phyloP scores from a whole-genome alignment of 176 grass and related monocot genomes.

The Bonia amplexicaulis region DNA sequence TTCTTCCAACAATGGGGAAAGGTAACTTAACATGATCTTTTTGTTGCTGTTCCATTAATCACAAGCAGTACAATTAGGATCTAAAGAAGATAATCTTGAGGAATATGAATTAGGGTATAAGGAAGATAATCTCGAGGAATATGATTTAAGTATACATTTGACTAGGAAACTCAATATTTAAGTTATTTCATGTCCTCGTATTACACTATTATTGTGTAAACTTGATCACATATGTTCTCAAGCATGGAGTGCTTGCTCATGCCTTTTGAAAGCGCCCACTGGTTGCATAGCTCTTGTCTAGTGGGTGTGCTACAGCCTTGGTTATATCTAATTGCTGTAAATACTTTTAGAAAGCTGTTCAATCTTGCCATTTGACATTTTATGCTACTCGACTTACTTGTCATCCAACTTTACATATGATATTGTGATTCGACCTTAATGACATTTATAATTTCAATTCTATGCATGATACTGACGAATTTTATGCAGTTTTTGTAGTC shows the following conservation, averaged over 20 bases:
- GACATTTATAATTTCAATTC: not conserved
- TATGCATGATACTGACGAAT: not conserved
- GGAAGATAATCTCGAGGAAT: conserved; percentile 1
- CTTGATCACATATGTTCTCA: not conserved
- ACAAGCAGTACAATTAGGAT: not conserved
- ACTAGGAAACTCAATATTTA: not conserved
- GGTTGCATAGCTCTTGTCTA: not conserved
- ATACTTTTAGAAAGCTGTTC: not conserved
- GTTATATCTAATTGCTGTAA: not conserved
- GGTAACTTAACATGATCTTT: conserved; percentile 22
- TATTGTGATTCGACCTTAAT: not conserved
- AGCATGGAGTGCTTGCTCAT: conserved; percentile 1
- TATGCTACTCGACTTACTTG: not conserved
- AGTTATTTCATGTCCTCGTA: not conserved
- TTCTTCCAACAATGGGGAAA: conserved; percentile 29
- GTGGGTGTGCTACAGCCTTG: not conserved
- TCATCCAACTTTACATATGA: not conserved
- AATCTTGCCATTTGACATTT: not conserved
- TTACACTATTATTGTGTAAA: not conserved
- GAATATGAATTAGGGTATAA: not conserved
- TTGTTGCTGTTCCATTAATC: not conserved
- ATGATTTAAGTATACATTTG: not conserved
- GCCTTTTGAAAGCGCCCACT: not conserved
- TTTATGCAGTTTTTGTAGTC: not conserved
- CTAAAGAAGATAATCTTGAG: not conserved